Evolutionary conservation across 192 early-diverging fungal genomes (phyloP), one percentile per base, ranked within the genome.

Genomic region (Diversispora epigaea): DNA sequence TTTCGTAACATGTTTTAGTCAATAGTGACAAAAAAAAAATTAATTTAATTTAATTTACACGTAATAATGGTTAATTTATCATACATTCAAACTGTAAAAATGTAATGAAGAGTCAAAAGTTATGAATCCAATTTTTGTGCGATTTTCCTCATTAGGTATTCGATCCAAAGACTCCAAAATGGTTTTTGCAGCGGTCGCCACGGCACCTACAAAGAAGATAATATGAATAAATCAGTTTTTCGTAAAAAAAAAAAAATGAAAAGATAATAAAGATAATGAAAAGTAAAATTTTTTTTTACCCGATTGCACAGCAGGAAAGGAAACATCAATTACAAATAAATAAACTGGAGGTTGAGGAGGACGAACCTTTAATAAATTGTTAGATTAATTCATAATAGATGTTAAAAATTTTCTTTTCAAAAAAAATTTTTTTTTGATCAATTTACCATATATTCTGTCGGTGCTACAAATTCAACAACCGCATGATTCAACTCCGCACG

Each of bases 261-360:
- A 32, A 32, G 25, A 32, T 32, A 32, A 32, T 32, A 32, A 32
- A n/a, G n/a, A n/a, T n/a, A n/a, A n/a, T n/a, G n/a, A n/a, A n/a
- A 32, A 3, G 25, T 25, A 32, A 60, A 3, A 60, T 32, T 60
- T 14, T 73, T 11, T 39, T 75, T 69, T 81, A 60, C 90, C 91
- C 10, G 90, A 90, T 81, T 95, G 92, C 3, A 97, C 88, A 8
- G 97, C 89, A n/a, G 90, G 84, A 78, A 90, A 92, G 8, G 95
- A 96, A 1, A 98, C 96, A 78, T 98, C 97, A 69, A 98, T 93
- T 19, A 98, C 82, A 82, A 98, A 96, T 61, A 98, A 85, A 55
- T 94, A 91, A 17, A 95, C 94, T 46, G 95, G 91, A 22, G 97
- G 95, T 83, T 97, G 95, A 56, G 97, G 97, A n/a, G 97, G 97